A percentile compares a stretch with the other conserved stretches of the same genome.
Evolutionary conservation across 306 rosid species (phyloP).

Genomic region (Lagenaria siceraria): DNA sequence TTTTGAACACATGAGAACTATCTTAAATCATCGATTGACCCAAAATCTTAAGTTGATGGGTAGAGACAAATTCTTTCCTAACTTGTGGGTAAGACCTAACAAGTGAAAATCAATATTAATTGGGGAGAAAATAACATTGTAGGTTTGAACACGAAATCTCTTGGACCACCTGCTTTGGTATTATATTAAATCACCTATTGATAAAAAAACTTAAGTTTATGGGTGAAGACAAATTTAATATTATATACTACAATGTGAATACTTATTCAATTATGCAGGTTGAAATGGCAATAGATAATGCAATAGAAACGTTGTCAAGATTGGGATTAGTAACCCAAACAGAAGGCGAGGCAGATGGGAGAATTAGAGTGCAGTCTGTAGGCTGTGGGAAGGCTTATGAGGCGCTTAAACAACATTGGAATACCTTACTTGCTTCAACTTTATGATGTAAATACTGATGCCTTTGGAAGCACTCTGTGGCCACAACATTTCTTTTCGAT

Average conservation of each 20-base stretch:
- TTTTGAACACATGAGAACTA: too few relatives aligned
- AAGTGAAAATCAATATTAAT: too few relatives aligned
- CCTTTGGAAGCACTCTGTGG: not conserved
- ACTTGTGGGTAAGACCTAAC: too few relatives aligned
- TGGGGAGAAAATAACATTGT: too few relatives aligned
- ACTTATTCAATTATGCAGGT: constrained; percentile 37
- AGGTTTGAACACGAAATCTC: too few relatives aligned
- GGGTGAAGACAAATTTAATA: too few relatives aligned
- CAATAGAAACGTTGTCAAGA: constrained; percentile 52
- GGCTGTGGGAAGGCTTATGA: constrained; percentile 49
- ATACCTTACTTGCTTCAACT: constrained; percentile 28
- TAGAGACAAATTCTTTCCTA: too few relatives aligned
- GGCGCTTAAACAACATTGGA: constrained; percentile 66
- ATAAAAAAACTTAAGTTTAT: too few relatives aligned
- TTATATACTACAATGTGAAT: not conserved
- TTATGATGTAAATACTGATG: not conserved
- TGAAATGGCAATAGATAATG: constrained; percentile 80
- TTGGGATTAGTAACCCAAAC: constrained; percentile 34
- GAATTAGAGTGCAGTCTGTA: constrained; percentile 32
- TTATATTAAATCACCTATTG: too few relatives aligned
- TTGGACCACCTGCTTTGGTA: too few relatives aligned
- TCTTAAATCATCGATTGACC: too few relatives aligned
- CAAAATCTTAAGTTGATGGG: too few relatives aligned
- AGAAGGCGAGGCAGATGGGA: constrained; percentile 36
- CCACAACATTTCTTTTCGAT: not conserved